A percentile compares a stretch with the other conserved stretches of the same genome.
Evolutionary conservation across 495 filamentous ascomycete genomes (phyloP).

Genomic region (Trypethelium eluteriae): DNA sequence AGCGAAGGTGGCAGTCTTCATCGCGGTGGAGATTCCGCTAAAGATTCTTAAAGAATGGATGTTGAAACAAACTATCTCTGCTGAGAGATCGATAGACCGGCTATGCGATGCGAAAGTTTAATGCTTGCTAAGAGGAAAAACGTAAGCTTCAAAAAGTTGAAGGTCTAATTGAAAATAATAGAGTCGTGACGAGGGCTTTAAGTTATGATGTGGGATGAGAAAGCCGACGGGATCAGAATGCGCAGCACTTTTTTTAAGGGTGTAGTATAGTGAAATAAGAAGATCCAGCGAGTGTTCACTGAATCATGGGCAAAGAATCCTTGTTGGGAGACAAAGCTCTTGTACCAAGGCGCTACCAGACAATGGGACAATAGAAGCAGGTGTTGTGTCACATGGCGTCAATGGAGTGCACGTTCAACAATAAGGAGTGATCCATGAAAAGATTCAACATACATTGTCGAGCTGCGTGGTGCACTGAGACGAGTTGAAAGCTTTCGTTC

Average conservation of each 20-base stretch:
- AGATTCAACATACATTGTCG: conserved; percentile 3
- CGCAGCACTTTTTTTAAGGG: background rate
- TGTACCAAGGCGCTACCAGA: background rate
- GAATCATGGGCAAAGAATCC: background rate
- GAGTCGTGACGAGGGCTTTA: background rate
- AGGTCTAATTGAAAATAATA: background rate
- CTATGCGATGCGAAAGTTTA: conserved; percentile 21
- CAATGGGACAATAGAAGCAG: conserved; percentile 6
- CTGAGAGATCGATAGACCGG: conserved; percentile 30
- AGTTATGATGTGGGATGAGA: background rate
- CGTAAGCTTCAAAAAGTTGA: background rate
- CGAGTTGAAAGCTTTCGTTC: conserved; percentile 12
- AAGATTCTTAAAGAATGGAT: conserved; percentile 16
- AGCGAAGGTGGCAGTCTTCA: conserved; percentile 39
- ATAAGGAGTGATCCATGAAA: background rate
- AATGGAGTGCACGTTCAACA: background rate
- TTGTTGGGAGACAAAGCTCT: background rate
- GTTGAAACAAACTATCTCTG: conserved; percentile 13
- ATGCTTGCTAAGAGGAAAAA: background rate
- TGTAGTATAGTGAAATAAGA: background rate
- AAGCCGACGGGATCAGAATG: background rate
- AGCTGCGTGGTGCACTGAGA: conserved; percentile 12
- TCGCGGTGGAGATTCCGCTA: conserved; percentile 26
- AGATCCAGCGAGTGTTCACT: background rate
- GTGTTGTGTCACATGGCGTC: background rate